Percentiles rank a stretch among this genome's conserved stretches.
Conservation (phyloP, 2,329 filamentous ascomycete genomes). For the Colletotrichum godetiae region DNA sequence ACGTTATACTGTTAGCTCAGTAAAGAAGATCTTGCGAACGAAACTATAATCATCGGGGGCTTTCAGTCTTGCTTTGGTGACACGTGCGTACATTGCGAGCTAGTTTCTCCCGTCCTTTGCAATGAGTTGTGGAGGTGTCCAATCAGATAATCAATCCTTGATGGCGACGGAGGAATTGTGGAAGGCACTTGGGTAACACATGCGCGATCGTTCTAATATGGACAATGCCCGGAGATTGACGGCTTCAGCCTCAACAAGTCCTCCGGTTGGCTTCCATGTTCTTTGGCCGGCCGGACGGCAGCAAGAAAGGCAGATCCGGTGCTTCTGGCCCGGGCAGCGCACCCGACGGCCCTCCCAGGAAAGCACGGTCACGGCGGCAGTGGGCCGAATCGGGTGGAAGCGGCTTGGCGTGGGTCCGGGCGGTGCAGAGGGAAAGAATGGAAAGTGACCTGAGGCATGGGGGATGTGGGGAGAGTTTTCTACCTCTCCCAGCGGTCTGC, state of each 20-base stretch:
- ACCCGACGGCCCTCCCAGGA: neutral
- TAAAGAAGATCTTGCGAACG: neutral
- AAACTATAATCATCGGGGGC: neutral
- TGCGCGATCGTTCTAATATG: neutral
- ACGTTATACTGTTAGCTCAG: neutral
- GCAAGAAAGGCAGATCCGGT: neutral
- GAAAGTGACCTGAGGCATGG: constrained; percentile 32
- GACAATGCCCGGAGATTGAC: no score
- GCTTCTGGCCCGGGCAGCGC: neutral
- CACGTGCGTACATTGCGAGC: neutral
- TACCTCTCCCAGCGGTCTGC: constrained; percentile 7
- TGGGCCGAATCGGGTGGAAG: constrained; percentile 25
- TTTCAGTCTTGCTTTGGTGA: neutral
- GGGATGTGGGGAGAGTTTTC: constrained; percentile 19
- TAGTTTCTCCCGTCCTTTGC: neutral
- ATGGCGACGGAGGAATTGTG: neutral
- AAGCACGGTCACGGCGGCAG: constrained; percentile 20
- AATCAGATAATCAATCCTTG: neutral
- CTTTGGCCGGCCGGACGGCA: neutral
- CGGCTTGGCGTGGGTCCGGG: constrained; percentile 17
- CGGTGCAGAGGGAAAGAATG: neutral
- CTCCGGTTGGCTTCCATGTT: neutral
- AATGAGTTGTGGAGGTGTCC: neutral
- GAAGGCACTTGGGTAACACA: neutral
- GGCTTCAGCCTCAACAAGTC: no score